A percentile compares a stretch with the other conserved stretches of the same genome.
Conservation (phyloP, 2,329 filamentous ascomycete genomes). For the Sporothrix humicola region DNA sequence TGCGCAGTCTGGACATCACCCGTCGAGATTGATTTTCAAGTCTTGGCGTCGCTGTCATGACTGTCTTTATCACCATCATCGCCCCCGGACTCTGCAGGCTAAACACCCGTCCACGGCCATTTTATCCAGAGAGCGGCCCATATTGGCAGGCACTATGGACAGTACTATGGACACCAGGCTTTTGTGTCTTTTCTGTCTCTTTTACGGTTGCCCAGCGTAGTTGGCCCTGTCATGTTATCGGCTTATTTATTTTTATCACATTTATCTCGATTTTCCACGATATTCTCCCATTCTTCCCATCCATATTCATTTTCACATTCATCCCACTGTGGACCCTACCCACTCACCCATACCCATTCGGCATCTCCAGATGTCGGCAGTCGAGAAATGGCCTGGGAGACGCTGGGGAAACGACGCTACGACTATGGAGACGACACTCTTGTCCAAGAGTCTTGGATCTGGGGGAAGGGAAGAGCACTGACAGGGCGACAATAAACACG, state of each 20-base stretch:
- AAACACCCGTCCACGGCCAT: conserved; percentile 1
- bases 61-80: neutral
- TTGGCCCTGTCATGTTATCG: neutral
- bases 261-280: too few relatives aligned
- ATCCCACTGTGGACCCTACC: neutral
- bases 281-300: too few relatives aligned
- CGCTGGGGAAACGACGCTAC: too few relatives aligned
- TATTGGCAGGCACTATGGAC: neutral
- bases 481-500: neutral
- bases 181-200: neutral
- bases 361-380: conserved; percentile 30
- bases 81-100: neutral
- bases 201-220: neutral
- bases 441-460: neutral
- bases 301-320: too few relatives aligned
- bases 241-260: conserved; percentile 11
- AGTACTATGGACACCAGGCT: neutral
- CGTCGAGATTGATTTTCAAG: neutral
- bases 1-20: neutral
- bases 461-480: neutral
- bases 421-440: too few relatives aligned
- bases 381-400: neutral
- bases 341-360: neutral
- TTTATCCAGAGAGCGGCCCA: conserved; percentile 4
- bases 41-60: neutral